Base-by-base conservation (phyloP, 179 eudicot species). In the Silene coronaria region DNA sequence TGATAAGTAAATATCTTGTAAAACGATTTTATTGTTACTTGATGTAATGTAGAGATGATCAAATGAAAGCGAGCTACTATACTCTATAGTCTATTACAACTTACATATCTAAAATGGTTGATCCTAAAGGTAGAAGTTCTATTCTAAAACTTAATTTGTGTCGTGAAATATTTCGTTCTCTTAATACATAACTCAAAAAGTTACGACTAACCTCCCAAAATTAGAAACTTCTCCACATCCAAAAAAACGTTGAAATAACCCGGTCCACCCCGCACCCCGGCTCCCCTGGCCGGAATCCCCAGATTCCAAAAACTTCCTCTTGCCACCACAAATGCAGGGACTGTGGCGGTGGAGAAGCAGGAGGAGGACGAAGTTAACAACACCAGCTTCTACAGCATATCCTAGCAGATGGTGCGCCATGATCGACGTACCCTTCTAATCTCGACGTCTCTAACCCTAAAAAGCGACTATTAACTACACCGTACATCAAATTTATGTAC, bases 341-440 rank as follows among this genome's bases (percentile, higher is more conserved):
- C 22, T 4, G 21, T 70, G 16, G 23, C 36, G 30, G 17, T 1
- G 6, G 78, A 26, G 65, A 72, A 12, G 30, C 75, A 12, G 74
- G 71, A 26, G 34, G 82, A 34, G 71, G 69, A 27, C n/a, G n/a
- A n/a, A n/a, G 55, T 21, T n/a, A 26, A 28, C 72, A 76, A 26
- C 23, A 14, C 75, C 27, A 34, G 72, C 67, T 67, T 51, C 21
- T 46, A 48, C 19, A 34, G 12, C 68, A 28, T 72, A 73, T 51
- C 74, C 23, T 6, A 67, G 30, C 67, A 28, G 22, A 21, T 10
- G 12, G 55, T 3, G 28, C 3, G 28, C 48, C 11, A 26, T 10
- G 5, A 14, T 24, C 0, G 19, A 38, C 70, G 13, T 66, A 66
- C 23, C 11, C 48, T 34, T 66, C 7, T 51, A 22, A 21, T 30